phyloP scores from a whole-genome alignment of 768 basidiomycete genomes.

The Russula olivacea region DNA sequence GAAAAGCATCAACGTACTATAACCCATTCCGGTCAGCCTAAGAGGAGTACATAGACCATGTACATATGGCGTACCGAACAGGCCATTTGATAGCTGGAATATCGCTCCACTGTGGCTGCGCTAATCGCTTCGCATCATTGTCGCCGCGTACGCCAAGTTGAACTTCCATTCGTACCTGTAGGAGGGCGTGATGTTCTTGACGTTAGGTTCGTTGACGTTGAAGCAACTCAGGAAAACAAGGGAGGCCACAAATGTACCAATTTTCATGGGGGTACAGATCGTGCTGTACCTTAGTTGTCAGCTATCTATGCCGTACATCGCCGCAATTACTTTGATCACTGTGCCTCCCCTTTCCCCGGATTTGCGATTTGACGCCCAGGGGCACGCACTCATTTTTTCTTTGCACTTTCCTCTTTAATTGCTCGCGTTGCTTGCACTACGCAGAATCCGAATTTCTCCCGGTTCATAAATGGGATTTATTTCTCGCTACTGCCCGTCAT shows the following conservation, averaged over 20 bases:
- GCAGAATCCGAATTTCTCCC: conserved; percentile 1
- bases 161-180: neutral
- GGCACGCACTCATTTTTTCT: neutral
- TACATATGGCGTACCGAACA: neutral
- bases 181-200: neutral
- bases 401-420: conserved; percentile 17
- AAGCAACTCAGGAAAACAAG: conserved; percentile 12
- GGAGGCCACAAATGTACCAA: conserved; percentile 9
- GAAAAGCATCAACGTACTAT: neutral
- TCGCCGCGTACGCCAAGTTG: no score
- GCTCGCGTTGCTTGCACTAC: neutral
- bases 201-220: conserved; percentile 12
- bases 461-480: neutral
- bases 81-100: neutral
- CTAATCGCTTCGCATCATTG: neutral
- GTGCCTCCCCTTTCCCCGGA: neutral
- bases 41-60: neutral
- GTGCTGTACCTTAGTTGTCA: conserved; percentile 3
- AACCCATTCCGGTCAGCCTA: neutral
- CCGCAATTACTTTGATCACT: neutral
- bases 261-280: neutral
- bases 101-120: neutral
- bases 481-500: neutral
- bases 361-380: conserved; percentile 11
- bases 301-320: conserved; percentile 4